Percentiles rank a stretch among this genome's conserved stretches.
phyloP scores from a whole-genome alignment of 2,329 filamentous ascomycete genomes.

The Huntiella savannae region DNA sequence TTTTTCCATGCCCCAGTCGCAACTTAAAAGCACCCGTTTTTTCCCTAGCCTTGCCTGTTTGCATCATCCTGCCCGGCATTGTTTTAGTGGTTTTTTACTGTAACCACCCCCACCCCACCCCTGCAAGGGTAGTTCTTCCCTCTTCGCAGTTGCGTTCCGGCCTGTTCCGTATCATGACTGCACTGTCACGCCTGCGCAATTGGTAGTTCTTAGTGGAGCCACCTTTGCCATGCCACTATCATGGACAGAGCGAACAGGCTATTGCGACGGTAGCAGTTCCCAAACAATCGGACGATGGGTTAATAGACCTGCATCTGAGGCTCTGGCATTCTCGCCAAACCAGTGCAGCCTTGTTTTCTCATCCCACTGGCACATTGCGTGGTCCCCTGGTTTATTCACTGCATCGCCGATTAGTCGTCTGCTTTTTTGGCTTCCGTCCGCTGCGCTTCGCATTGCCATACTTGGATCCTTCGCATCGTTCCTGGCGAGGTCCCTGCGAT shows the following conservation, averaged over 20 bases:
- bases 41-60: conserved; percentile 9
- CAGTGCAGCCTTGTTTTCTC: too few species aligned
- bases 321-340: too few species aligned
- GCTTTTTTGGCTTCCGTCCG: neutral
- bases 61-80: neutral
- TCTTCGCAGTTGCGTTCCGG: neutral
- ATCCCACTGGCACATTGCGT: too few species aligned
- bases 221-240: too few species aligned
- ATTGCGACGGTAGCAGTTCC: too few species aligned
- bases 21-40: conserved; percentile 8
- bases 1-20: conserved; percentile 4
- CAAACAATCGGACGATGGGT: too few species aligned
- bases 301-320: too few species aligned
- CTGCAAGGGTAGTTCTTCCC: neutral
- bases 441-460: conserved; percentile 4
- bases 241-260: too few species aligned
- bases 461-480: neutral
- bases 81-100: conserved; percentile 5
- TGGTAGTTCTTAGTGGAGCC: too few species aligned
- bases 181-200: too few species aligned
- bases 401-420: too few species aligned
- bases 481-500: neutral
- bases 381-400: too few species aligned
- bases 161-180: neutral
- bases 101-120: neutral